These are phyloP conservation scores for Diutina sp. DNA, from an alignment of 1,139 yeast species.

Conservation along the genomic window DNA sequence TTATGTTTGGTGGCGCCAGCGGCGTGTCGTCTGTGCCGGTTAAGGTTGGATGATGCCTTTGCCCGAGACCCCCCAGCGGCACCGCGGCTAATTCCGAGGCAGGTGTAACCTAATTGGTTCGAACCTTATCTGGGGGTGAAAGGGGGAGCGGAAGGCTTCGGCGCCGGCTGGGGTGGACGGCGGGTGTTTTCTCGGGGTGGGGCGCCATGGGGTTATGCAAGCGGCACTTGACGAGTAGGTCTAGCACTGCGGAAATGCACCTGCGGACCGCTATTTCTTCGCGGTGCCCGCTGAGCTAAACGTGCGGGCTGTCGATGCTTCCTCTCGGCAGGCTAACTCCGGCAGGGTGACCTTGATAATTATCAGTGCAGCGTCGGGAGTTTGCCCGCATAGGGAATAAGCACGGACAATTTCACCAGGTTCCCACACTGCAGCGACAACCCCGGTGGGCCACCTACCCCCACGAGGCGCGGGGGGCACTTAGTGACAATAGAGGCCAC, in stretches of 20 bases:
- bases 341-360: neutral
- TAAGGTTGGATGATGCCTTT: neutral
- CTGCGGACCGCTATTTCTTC: neutral
- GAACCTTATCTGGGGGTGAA: neutral
- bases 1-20: neutral
- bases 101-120: neutral
- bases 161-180: neutral
- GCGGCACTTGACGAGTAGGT: too few relatives aligned
- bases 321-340: neutral
- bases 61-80: neutral
- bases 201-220: too few relatives aligned
- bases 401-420: neutral
- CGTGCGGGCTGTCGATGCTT: neutral
- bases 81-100: neutral
- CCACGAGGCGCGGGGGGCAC: too few relatives aligned
- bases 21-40: neutral
- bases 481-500: too few relatives aligned
- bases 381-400: neutral
- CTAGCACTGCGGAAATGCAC: neutral
- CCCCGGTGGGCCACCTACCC: neutral
- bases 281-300: neutral
- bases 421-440: neutral
- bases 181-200: too few relatives aligned
- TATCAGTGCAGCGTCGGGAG: neutral
- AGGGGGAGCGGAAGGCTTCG: neutral